Evolutionary conservation across 345 rosid genomes (phyloP).

Genomic region (Balakata baccata): DNA sequence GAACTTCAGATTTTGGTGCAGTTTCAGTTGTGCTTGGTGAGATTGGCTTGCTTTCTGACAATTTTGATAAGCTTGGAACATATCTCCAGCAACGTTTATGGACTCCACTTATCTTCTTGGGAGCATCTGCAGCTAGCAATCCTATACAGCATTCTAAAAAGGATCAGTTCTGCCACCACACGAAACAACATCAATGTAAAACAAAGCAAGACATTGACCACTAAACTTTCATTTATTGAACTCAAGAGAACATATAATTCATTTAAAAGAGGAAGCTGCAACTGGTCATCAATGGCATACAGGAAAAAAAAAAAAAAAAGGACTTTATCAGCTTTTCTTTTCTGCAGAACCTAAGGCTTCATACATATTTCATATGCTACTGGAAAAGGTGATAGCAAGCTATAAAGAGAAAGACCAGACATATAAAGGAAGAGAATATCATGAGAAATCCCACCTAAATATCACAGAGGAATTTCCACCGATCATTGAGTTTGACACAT

Average conservation of each 20-base stretch:
- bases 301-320: neutral
- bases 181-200: neutral
- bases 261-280: neutral
- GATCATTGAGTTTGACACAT: neutral
- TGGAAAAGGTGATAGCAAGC: neutral
- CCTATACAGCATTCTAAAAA: slow-evolving; percentile 42
- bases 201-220: neutral
- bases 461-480: neutral
- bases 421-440: neutral
- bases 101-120: slow-evolving; percentile 88
- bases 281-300: neutral
- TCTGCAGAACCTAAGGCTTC: neutral
- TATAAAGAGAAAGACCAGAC: neutral
- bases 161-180: slow-evolving; percentile 5
- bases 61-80: slow-evolving; percentile 51
- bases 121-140: slow-evolving; percentile 58
- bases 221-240: neutral
- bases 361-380: too few relatives aligned
- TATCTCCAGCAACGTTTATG: slow-evolving; percentile 94
- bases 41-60: slow-evolving; percentile 22
- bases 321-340: neutral
- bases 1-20: slow-evolving; percentile 38
- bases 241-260: neutral
- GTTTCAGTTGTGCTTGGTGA: slow-evolving; percentile 35
- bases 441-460: neutral